A percentile compares a stretch with the other conserved stretches of the same genome.
phyloP scores from a whole-genome alignment of 257 asterid genomes.

The Catharanthus roseus region DNA sequence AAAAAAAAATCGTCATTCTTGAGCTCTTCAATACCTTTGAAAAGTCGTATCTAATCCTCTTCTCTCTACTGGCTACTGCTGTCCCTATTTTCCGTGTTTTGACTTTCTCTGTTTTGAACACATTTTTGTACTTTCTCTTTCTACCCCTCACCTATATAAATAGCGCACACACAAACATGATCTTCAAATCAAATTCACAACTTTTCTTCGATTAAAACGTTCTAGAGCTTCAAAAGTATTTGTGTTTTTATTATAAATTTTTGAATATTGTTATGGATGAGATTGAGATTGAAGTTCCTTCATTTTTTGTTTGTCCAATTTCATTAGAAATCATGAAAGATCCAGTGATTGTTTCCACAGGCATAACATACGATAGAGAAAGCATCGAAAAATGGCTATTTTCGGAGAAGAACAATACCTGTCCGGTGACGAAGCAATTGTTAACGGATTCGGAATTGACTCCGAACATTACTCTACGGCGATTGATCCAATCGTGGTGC shows the following conservation, averaged over 20 bases:
- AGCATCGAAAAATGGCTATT: slow-evolving; percentile 77
- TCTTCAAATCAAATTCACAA: no score
- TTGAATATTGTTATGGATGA: slow-evolving; percentile 36
- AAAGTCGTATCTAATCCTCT: not conserved
- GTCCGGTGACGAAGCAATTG: slow-evolving; percentile 65
- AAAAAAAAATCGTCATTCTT: slow-evolving; percentile 19
- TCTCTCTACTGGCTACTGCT: not conserved
- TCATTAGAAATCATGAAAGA: slow-evolving; percentile 76
- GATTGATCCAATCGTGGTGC: slow-evolving; percentile 85
- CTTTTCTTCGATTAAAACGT: no score
- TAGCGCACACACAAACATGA: slow-evolving; percentile 2
- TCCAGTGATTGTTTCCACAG: slow-evolving; percentile 65
- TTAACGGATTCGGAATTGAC: slow-evolving; percentile 42
- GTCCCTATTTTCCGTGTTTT: slow-evolving; percentile 38
- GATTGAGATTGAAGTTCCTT: slow-evolving; percentile 58
- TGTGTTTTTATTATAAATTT: no score
- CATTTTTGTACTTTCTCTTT: not conserved
- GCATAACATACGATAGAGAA: slow-evolving; percentile 77
- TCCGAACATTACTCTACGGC: slow-evolving; percentile 75
- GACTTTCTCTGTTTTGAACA: slow-evolving; percentile 35
- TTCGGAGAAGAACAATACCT: slow-evolving; percentile 32
- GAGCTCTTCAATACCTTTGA: slow-evolving; percentile 5
- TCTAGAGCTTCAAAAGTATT: not conserved
- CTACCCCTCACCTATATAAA: slow-evolving; percentile 7
- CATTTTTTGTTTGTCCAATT: slow-evolving; percentile 78